Conservation (phyloP, 2,329 filamentous ascomycete genomes). For the Hypoxylon sp. region DNA sequence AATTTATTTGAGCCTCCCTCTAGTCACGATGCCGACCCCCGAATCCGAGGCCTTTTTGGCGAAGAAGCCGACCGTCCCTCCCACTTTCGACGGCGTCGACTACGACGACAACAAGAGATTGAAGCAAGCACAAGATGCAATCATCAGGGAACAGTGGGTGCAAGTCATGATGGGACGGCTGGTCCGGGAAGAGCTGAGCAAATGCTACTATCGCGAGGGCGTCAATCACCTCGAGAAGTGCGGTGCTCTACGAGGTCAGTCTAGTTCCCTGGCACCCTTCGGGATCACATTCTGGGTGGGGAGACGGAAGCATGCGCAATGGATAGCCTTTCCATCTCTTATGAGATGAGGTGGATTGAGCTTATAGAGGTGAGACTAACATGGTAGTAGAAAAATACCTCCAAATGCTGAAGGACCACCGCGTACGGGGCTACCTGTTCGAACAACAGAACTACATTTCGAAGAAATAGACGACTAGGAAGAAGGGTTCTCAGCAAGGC, state of each 20-base stretch:
- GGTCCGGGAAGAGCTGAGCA: slow-evolving; percentile 84
- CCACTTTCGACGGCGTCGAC: slow-evolving; percentile 88
- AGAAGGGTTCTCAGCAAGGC: not conserved
- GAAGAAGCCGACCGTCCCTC: slow-evolving; percentile 84
- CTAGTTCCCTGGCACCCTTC: not conserved
- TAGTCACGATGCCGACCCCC: slow-evolving; percentile 78
- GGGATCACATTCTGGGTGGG: not conserved
- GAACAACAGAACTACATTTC: slow-evolving; percentile 80
- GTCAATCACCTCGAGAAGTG: slow-evolving; percentile 93
- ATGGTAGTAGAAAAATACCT: slow-evolving; percentile 70
- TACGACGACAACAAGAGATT: slow-evolving; percentile 84
- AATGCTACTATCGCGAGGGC: slow-evolving; percentile 86
- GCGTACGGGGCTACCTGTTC: slow-evolving; percentile 83
- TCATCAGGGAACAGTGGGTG: slow-evolving; percentile 90
- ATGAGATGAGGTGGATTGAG: not conserved
- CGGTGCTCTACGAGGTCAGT: slow-evolving; percentile 82
- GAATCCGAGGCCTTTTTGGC: slow-evolving; percentile 85
- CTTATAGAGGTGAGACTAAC: slow-evolving; percentile 31
- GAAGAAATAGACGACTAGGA: slow-evolving; percentile 38
- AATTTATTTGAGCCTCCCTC: slow-evolving; percentile 5
- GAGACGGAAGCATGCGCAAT: not conserved
- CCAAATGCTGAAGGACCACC: slow-evolving; percentile 79
- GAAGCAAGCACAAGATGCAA: slow-evolving; percentile 85
- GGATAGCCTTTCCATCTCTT: not conserved
- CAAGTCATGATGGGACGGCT: slow-evolving; percentile 89